phyloP scores from a whole-genome alignment of 495 filamentous ascomycete genomes.

The Pseudomonodictys pantanalensis region DNA sequence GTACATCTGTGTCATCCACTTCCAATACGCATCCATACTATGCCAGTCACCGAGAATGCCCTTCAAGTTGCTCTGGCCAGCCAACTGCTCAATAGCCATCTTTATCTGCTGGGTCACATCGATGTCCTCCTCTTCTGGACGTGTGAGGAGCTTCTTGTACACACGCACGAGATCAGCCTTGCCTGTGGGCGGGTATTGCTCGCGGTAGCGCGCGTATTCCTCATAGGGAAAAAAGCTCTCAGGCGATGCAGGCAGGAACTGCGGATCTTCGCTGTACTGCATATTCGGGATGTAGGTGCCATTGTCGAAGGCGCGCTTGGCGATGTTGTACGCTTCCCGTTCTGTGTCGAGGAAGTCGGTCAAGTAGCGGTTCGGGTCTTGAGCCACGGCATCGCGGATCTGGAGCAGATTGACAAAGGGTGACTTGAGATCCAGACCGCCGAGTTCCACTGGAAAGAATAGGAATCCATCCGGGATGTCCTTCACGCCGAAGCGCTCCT shows the following conservation, averaged over 20 bases:
- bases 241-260: constrained; percentile 30
- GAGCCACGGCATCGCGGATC: constrained; percentile 26
- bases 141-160: constrained; percentile 39
- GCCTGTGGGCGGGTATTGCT: constrained; percentile 39
- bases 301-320: constrained; percentile 48
- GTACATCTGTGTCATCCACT: constrained; percentile 61
- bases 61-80: constrained; percentile 20
- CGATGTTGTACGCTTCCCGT: constrained; percentile 46
- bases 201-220: constrained; percentile 53
- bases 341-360: constrained; percentile 49
- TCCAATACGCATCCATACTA: constrained; percentile 57
- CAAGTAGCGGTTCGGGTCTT: constrained; percentile 45
- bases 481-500: constrained; percentile 52
- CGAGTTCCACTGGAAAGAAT: constrained; percentile 46
- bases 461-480: constrained; percentile 67
- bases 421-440: constrained; percentile 39
- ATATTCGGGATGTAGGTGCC: constrained; percentile 16
- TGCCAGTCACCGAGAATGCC: constrained; percentile 38
- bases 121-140: constrained; percentile 44
- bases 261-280: background rate
- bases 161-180: constrained; percentile 19
- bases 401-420: constrained; percentile 36
- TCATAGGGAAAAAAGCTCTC: constrained; percentile 53
- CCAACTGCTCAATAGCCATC: constrained; percentile 33
- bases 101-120: constrained; percentile 36